phyloP scores from a whole-genome alignment of 306 rosid genomes.

The Glycine tomentella region DNA sequence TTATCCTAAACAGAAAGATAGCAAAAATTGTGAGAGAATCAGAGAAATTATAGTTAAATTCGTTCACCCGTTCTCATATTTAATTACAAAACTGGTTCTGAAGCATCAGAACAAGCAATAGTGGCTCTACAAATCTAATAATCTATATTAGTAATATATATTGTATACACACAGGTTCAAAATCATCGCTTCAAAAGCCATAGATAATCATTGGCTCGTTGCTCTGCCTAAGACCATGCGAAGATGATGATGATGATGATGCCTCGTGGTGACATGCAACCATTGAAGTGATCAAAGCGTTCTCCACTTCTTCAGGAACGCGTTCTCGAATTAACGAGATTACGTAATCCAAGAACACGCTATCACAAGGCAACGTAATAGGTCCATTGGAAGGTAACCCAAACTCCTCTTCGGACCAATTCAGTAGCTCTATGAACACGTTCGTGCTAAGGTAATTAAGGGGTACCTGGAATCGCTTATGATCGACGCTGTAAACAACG shows the following conservation, averaged over 20 bases:
- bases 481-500: constrained; percentile 47
- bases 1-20: too few species aligned
- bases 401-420: constrained; percentile 54
- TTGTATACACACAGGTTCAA: background rate
- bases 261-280: constrained; percentile 36
- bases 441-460: constrained; percentile 44
- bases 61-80: constrained; percentile 6
- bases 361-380: constrained; percentile 46
- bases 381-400: constrained; percentile 43
- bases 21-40: too few species aligned
- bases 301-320: constrained; percentile 37
- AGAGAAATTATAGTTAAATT: background rate
- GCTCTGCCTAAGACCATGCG: constrained; percentile 8
- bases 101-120: constrained; percentile 4
- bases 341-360: too few species aligned
- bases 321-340: background rate
- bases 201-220: constrained; percentile 34
- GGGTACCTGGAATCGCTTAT: constrained; percentile 47
- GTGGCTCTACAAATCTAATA: background rate
- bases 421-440: constrained; percentile 48
- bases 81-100: constrained; percentile 34
- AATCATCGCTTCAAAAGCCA: constrained; percentile 45
- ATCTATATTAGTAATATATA: background rate
- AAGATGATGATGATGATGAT: constrained; percentile 3
- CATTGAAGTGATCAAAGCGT: constrained; percentile 49